These are phyloP conservation scores for Thelonectria olida DNA, from an alignment of 2,329 filamentous ascomycete genomes.

Conservation along the genomic window DNA sequence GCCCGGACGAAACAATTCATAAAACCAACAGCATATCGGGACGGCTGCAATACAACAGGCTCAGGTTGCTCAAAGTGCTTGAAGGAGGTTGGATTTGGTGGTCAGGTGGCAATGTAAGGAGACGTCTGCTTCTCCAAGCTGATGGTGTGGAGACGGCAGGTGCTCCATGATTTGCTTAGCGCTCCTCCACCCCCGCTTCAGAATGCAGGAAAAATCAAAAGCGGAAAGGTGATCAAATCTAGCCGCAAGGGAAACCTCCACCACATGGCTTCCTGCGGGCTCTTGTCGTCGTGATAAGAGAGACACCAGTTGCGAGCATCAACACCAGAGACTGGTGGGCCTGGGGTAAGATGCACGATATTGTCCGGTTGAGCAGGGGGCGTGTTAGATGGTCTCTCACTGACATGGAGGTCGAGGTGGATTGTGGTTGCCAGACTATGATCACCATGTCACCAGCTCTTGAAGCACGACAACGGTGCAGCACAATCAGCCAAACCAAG, in stretches of 20 bases:
- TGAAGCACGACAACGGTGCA: slow-evolving; percentile 17
- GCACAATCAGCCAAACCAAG: slow-evolving; percentile 20
- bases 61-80: slow-evolving; percentile 21
- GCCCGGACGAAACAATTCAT: slow-evolving; percentile 1
- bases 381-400: slow-evolving; percentile 23
- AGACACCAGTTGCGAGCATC: slow-evolving; percentile 18
- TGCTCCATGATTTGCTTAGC: slow-evolving; percentile 31
- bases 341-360: slow-evolving; percentile 31
- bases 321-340: slow-evolving; percentile 21
- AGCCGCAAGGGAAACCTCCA: slow-evolving; percentile 22
- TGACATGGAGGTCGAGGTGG: slow-evolving; percentile 25
- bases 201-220: slow-evolving; percentile 32
- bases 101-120: slow-evolving; percentile 40
- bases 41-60: slow-evolving; percentile 23
- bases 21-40: slow-evolving; percentile 13
- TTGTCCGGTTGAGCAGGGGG: slow-evolving; percentile 22
- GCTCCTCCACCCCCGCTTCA: slow-evolving; percentile 26
- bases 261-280: slow-evolving; percentile 28
- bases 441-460: slow-evolving; percentile 10
- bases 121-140: slow-evolving; percentile 16
- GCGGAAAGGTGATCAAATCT: slow-evolving; percentile 28
- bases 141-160: slow-evolving; percentile 32
- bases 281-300: slow-evolving; percentile 31
- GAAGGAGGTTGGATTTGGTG: slow-evolving; percentile 36
- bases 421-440: slow-evolving; percentile 13